phyloP scores from a whole-genome alignment of 2,329 filamentous ascomycete species.

The Escovopsis sp. region DNA sequence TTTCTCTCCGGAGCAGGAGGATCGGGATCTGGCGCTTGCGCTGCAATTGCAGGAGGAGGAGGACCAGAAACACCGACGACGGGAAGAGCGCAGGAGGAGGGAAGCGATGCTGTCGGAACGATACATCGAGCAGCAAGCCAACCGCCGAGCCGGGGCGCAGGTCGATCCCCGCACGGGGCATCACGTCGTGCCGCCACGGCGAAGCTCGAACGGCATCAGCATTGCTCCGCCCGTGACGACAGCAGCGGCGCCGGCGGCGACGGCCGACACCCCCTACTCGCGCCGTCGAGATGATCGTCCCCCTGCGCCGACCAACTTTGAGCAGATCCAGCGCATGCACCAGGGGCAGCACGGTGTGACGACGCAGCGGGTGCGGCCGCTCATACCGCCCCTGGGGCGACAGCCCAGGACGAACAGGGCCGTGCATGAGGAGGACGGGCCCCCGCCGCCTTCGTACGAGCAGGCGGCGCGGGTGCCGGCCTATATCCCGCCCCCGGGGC shows the following conservation, averaged over 20 bases:
- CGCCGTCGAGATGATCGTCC: not conserved
- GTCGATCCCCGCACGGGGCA: not conserved
- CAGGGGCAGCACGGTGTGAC: too few species aligned
- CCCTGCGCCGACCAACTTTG: slow-evolving; percentile 2
- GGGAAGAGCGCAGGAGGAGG: slow-evolving; percentile 45
- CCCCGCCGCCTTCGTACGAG: slow-evolving; percentile 43
- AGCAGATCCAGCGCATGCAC: slow-evolving; percentile 4
- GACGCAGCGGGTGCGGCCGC: slow-evolving; percentile 5
- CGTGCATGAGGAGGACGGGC: slow-evolving; percentile 29
- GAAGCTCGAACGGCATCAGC: slow-evolving; percentile 11
- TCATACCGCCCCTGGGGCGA: slow-evolving; percentile 26
- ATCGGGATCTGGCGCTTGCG: slow-evolving; percentile 74
- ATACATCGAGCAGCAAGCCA: slow-evolving; percentile 49
- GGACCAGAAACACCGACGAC: slow-evolving; percentile 58
- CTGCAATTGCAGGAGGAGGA: slow-evolving; percentile 92
- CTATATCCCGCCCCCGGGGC: slow-evolving; percentile 36
- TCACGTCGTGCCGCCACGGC: slow-evolving; percentile 6
- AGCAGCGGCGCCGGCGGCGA: not conserved
- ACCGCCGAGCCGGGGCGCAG: slow-evolving; percentile 16
- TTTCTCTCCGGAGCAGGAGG: slow-evolving; percentile 49
- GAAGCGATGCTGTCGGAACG: slow-evolving; percentile 55
- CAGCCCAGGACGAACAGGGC: slow-evolving; percentile 21
- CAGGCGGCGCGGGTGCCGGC: slow-evolving; percentile 36
- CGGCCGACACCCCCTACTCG: too few species aligned
- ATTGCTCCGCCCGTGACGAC: slow-evolving; percentile 1